phyloP scores from a whole-genome alignment of 768 basidiomycete genomes.

The Naganishia vaughanmartiniae region DNA sequence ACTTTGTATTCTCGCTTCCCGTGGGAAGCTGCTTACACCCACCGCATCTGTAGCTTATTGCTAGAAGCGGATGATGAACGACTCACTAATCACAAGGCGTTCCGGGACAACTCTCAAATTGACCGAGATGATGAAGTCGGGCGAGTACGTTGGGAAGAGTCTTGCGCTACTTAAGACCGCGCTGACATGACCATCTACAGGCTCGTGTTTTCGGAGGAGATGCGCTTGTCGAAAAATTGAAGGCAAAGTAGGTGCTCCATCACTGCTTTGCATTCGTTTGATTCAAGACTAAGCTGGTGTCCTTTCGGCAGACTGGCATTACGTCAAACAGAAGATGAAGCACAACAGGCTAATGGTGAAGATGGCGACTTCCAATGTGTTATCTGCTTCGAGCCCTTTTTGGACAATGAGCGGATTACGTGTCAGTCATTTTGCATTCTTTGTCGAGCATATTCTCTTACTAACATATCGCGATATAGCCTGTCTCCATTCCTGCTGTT shows the following conservation, averaged over 20 bases:
- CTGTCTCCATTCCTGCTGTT: constrained; percentile 25
- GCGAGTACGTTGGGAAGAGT: constrained; percentile 8
- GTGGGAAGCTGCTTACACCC: neutral
- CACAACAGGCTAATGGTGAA: constrained; percentile 12
- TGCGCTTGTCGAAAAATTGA: constrained; percentile 38
- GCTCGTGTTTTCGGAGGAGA: constrained; percentile 33
- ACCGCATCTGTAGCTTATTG: constrained; percentile 29
- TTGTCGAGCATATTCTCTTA: neutral
- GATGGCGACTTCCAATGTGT: constrained; percentile 26
- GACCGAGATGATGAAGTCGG: constrained; percentile 18
- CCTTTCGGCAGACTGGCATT: neutral
- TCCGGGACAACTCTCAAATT: constrained; percentile 27
- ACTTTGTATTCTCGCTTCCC: constrained; percentile 6
- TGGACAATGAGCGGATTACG: constrained; percentile 22
- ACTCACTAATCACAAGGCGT: constrained; percentile 20
- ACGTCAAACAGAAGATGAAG: constrained; percentile 8
- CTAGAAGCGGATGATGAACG: constrained; percentile 43
- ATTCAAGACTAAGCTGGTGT: neutral
- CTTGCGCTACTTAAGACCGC: neutral
- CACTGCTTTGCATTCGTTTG: neutral
- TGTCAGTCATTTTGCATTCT: neutral
- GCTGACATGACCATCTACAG: neutral
- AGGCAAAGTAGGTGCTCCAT: constrained; percentile 3
- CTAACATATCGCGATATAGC: neutral
- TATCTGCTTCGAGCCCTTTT: constrained; percentile 27